Evolutionary conservation across 345 rosid species (phyloP).

Genomic region (Arabis hirsuta): DNA sequence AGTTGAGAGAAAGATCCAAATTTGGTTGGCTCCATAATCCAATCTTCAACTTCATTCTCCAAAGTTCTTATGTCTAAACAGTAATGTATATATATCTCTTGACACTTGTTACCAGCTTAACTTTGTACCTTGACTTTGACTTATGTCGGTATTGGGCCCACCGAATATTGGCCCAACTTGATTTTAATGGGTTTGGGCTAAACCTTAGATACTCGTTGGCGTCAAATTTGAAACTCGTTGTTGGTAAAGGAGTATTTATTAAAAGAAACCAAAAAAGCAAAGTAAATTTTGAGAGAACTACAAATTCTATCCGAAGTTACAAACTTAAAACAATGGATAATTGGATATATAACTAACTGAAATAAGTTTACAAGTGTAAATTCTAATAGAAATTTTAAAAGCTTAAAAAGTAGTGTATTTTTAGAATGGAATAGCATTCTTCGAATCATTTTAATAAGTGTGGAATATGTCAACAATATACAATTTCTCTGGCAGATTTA

Average conservation of each 20-base stretch:
- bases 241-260: too few relatives aligned
- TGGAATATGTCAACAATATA: slow-evolving; percentile 17
- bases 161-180: not conserved
- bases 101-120: not conserved
- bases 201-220: not conserved
- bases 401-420: too few relatives aligned
- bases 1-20: slow-evolving; percentile 15
- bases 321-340: too few relatives aligned
- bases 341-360: too few relatives aligned
- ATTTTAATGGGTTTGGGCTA: not conserved
- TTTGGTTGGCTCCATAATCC: not conserved
- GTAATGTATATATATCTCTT: too few relatives aligned
- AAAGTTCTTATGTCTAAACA: too few relatives aligned
- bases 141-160: slow-evolving; percentile 6
- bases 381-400: too few relatives aligned
- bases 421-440: not conserved
- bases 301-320: too few relatives aligned
- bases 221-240: too few relatives aligned
- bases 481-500: not conserved
- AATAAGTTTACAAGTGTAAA: too few relatives aligned
- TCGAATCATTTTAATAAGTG: not conserved
- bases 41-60: not conserved
- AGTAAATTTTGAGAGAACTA: too few relatives aligned
- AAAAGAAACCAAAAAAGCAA: too few relatives aligned
- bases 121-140: slow-evolving; percentile 8